Evolutionary conservation across 2,329 filamentous ascomycete species (phyloP).

Genomic region (Fusarium mexicanum): DNA sequence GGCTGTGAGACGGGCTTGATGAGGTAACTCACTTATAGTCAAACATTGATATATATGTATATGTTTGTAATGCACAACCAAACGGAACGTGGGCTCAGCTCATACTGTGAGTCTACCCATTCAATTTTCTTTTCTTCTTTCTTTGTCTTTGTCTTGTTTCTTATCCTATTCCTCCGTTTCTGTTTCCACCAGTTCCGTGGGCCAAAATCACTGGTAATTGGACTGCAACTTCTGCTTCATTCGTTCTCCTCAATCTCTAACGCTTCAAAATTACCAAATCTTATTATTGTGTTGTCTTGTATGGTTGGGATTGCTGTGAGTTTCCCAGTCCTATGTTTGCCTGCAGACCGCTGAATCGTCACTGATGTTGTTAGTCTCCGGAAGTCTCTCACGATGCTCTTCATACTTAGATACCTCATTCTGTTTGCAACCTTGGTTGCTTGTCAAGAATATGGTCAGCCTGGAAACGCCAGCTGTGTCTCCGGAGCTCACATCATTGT

Average conservation of each 20-base stretch:
- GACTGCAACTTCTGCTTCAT: background rate
- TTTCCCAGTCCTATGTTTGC: background rate
- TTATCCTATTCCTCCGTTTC: background rate
- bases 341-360: background rate
- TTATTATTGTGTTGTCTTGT: background rate
- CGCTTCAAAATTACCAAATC: background rate
- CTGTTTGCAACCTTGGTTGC: background rate
- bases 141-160: background rate
- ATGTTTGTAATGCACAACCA: background rate
- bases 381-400: conserved; percentile 1
- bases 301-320: no score
- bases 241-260: background rate
- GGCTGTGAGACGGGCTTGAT: conserved; percentile 1
- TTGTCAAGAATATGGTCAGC: background rate
- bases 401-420: background rate
- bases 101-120: background rate
- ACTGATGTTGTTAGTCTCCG: background rate
- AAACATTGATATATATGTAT: background rate
- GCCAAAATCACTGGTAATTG: background rate
- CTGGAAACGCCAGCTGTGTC: background rate
- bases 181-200: background rate
- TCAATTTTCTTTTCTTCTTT: background rate
- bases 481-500: conserved; percentile 36
- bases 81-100: background rate
- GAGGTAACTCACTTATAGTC: background rate